Evolutionary conservation across 2,329 filamentous ascomycete species (phyloP).

Genomic region (Diaporthe batatas): DNA sequence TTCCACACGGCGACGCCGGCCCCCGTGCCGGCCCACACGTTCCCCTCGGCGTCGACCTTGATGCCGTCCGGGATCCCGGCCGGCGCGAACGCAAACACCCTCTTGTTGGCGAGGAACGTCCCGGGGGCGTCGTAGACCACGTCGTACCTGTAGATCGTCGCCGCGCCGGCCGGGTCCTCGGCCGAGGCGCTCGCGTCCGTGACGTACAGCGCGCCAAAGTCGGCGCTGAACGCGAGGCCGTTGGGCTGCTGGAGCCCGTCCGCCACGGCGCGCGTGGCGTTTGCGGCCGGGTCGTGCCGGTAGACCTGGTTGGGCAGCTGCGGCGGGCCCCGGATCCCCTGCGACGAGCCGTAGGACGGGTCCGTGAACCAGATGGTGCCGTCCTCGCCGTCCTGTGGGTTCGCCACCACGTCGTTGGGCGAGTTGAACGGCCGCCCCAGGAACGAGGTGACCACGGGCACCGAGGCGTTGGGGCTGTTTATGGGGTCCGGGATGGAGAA

Average conservation of each 20-base stretch:
- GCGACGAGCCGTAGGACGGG: slow-evolving; percentile 61
- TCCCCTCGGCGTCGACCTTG: slow-evolving; percentile 36
- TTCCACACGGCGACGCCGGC: slow-evolving; percentile 39
- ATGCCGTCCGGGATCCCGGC: slow-evolving; percentile 39
- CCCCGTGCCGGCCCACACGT: slow-evolving; percentile 40
- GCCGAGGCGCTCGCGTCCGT: slow-evolving; percentile 45
- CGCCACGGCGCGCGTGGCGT: slow-evolving; percentile 58
- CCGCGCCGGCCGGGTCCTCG: slow-evolving; percentile 30
- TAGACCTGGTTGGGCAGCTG: slow-evolving; percentile 62
- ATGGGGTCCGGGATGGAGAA: slow-evolving; percentile 40
- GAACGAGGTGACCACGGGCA: slow-evolving; percentile 55
- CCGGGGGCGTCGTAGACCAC: slow-evolving; percentile 10
- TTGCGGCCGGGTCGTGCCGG: slow-evolving; percentile 56
- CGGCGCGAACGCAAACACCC: slow-evolving; percentile 40
- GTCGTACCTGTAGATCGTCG: slow-evolving; percentile 39
- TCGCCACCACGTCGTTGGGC: slow-evolving; percentile 61
- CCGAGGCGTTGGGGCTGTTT: slow-evolving; percentile 44
- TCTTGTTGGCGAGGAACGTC: slow-evolving; percentile 36
- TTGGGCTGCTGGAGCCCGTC: slow-evolving; percentile 62
- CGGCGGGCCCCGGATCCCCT: slow-evolving; percentile 59
- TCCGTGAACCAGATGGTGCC: slow-evolving; percentile 63
- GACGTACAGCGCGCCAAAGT: slow-evolving; percentile 58
- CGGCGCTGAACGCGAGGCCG: slow-evolving; percentile 59
- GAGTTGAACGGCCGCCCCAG: slow-evolving; percentile 62
- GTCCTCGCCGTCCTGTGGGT: slow-evolving; percentile 50